Evolutionary conservation across 495 filamentous ascomycete species (phyloP).

Genomic region (Aspergillus homomorphus): DNA sequence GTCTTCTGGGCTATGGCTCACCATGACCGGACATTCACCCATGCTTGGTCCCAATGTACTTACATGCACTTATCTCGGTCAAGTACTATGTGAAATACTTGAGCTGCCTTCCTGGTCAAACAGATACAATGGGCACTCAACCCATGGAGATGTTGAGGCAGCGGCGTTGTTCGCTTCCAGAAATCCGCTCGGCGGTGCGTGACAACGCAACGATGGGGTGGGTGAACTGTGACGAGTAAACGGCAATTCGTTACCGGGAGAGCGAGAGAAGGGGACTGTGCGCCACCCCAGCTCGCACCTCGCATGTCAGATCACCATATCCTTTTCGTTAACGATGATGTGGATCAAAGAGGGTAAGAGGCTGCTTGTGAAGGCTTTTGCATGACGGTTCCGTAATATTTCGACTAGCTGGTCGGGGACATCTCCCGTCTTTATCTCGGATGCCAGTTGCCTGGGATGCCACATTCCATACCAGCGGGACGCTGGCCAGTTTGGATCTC

Average conservation of each 20-base stretch:
- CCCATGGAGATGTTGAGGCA: background rate
- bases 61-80: background rate
- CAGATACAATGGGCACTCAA: background rate
- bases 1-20: background rate
- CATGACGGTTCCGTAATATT: background rate
- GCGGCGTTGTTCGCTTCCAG: slow-evolving; percentile 20
- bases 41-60: background rate
- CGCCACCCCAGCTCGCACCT: slow-evolving; percentile 11
- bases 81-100: background rate
- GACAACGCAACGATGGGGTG: slow-evolving; percentile 16
- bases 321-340: background rate
- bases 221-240: slow-evolving; percentile 23
- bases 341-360: background rate
- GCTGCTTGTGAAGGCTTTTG: background rate
- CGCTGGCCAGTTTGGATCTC: no score
- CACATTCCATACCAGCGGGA: no score
- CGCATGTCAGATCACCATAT: slow-evolving; percentile 11
- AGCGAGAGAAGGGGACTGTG: slow-evolving; percentile 25
- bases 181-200: slow-evolving; percentile 8
- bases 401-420: background rate
- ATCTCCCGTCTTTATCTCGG: background rate
- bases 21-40: background rate
- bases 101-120: background rate
- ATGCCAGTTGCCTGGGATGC: background rate
- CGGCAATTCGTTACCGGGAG: slow-evolving; percentile 17